Percentiles rank a stretch among this genome's conserved stretches.
Conservation (phyloP, 495 filamentous ascomycete species). For the Filosporella fistucella region DNA sequence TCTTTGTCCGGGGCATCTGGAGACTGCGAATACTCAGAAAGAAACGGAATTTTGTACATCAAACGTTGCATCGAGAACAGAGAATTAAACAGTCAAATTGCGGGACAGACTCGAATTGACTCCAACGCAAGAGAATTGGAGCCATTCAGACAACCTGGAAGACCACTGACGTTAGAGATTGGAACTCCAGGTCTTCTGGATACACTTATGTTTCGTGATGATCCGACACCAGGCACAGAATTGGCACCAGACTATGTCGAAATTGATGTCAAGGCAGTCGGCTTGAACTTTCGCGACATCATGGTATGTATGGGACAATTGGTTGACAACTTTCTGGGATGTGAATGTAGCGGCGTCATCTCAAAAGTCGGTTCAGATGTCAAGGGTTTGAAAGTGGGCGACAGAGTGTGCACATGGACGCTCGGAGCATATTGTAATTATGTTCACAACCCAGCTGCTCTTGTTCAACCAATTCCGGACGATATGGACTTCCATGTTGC, state of each 20-base stretch:
- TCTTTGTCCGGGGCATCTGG: background rate
- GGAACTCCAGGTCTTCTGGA: constrained; percentile 17
- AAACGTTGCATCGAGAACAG: background rate
- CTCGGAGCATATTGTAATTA: constrained; percentile 38
- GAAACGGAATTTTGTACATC: constrained; percentile 2
- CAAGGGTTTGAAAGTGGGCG: constrained; percentile 37
- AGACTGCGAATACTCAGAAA: constrained; percentile 2
- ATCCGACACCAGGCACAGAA: background rate
- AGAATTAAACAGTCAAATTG: background rate
- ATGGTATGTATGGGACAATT: constrained; percentile 27
- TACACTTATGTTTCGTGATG: constrained; percentile 21
- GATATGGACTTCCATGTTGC: constrained; percentile 45
- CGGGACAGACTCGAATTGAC: background rate
- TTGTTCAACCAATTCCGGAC: constrained; percentile 35
- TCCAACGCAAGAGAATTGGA: background rate
- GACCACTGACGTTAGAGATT: constrained; percentile 11
- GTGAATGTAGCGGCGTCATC: constrained; percentile 49
- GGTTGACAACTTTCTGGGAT: constrained; percentile 26
- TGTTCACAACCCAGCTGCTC: constrained; percentile 24
- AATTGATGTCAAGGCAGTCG: constrained; percentile 34
- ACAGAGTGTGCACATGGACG: constrained; percentile 48
- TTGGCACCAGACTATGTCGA: constrained; percentile 30
- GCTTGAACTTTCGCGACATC: constrained; percentile 41
- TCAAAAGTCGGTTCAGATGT: constrained; percentile 42
- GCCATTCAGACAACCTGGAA: background rate